Evolutionary conservation across 1,284 basidiomycete genomes (phyloP).

Genomic region (Cutaneotrichosporon cutaneum): DNA sequence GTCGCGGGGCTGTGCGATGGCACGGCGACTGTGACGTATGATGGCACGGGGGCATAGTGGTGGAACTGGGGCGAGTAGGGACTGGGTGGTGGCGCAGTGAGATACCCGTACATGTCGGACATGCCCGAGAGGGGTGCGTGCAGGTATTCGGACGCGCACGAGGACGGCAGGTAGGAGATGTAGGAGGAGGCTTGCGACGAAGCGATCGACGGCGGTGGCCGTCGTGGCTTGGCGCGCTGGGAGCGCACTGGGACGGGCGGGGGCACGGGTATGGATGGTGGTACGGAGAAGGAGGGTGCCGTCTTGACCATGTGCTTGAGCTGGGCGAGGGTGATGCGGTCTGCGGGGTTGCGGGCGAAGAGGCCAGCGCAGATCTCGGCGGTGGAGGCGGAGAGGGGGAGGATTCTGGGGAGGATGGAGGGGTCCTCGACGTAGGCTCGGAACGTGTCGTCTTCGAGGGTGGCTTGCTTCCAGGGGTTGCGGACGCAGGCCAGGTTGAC

Average conservation of each 20-base stretch:
- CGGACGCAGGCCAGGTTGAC: constrained; percentile 86
- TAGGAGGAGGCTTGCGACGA: neutral
- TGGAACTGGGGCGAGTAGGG: constrained; percentile 4
- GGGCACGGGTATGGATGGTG: neutral
- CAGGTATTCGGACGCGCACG: neutral
- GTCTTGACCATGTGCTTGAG: constrained; percentile 62
- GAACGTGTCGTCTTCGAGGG: constrained; percentile 69
- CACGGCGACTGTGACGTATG: neutral
- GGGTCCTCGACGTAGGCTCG: constrained; percentile 65
- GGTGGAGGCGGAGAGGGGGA: constrained; percentile 61
- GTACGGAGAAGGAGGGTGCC: constrained; percentile 65
- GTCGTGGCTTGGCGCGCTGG: neutral
- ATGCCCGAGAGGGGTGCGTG: neutral
- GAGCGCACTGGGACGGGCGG: neutral
- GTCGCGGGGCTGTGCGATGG: constrained; percentile 7
- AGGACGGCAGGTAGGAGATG: neutral
- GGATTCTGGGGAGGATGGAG: constrained; percentile 66
- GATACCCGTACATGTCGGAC: neutral
- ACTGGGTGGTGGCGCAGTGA: neutral
- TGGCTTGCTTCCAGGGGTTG: constrained; percentile 83
- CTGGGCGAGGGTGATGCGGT: constrained; percentile 62
- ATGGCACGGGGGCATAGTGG: neutral
- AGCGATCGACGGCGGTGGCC: neutral
- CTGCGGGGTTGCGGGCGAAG: constrained; percentile 59
- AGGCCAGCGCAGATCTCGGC: constrained; percentile 61